Evolutionary conservation across 306 rosid species (phyloP).

Genomic region (Purshia tridentata): DNA sequence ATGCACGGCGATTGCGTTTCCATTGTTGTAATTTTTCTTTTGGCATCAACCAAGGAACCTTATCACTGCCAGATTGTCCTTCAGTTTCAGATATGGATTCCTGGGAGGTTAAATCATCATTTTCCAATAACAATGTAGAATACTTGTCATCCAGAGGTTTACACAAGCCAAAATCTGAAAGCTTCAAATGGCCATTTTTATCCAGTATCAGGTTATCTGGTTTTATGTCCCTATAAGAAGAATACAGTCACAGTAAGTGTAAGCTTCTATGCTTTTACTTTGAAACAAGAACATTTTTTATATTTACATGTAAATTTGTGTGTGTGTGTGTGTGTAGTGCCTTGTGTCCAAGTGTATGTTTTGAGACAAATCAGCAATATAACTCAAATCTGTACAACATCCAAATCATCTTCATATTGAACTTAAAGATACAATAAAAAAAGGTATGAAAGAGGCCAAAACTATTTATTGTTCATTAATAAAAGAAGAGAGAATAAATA

Average conservation of each 20-base stretch:
- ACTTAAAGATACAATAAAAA: neutral
- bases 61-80: slow-evolving; percentile 52
- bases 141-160: slow-evolving; percentile 96
- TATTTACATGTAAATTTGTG: neutral
- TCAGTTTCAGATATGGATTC: slow-evolving; percentile 65
- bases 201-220: slow-evolving; percentile 98
- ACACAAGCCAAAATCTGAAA: slow-evolving; percentile 99
- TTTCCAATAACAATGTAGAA: slow-evolving; percentile 78
- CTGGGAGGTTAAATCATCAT: slow-evolving; percentile 61
- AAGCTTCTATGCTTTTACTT: slow-evolving; percentile 13
- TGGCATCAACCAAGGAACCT: slow-evolving; percentile 91
- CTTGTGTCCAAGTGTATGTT: neutral
- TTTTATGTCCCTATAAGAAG: slow-evolving; percentile 86
- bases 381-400: neutral
- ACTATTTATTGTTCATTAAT: neutral
- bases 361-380: neutral
- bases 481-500: neutral
- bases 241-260: slow-evolving; percentile 31
- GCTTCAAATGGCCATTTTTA: slow-evolving; percentile 93
- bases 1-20: slow-evolving; percentile 96
- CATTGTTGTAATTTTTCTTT: slow-evolving; percentile 88
- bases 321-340: neutral
- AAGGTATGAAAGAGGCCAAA: neutral
- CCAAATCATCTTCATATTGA: neutral
- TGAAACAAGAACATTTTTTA: slow-evolving; percentile 4